Evolutionary conservation across 2,329 filamentous ascomycete genomes (phyloP), one percentile per base, ranked within the genome.

Genomic region (Incumbomyces delicatus): DNA sequence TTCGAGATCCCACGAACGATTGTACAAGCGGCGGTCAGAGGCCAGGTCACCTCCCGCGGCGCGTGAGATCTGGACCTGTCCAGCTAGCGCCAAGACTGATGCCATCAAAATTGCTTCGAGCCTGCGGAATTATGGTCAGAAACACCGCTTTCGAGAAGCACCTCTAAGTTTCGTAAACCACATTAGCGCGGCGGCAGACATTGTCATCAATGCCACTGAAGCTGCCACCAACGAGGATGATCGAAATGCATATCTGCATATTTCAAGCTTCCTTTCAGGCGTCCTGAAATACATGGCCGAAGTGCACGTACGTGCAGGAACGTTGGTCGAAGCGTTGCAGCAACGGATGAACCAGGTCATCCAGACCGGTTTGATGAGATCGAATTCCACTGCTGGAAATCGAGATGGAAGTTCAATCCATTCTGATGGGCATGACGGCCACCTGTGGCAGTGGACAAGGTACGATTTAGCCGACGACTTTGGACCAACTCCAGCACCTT

Each of bases 271-370:
- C 34, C 27, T 45, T 14, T 31, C 18, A 17, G 34, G 42, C 8
- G 42, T 45, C 4, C 20, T 45, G 12, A 45, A 45, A 18, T 45
- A 45, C 42, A 45, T 45, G 42, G 42, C 42, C 16, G 42, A 45
- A 32, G 42, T 45, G 11, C 42, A 45, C 29, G 33, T 38, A 4
- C 33, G 42, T 29, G 42, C 42, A 17, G 34, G 33, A 16, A 45
- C 42, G 5, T 31, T 45, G 14, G 33, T 38, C 6, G 42, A 45
- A 30, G 42, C 42, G 22, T 10, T 45, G 18, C 42, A 45, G 14
- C 33, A 45, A 17, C 42, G 42, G 11, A 45, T 45, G 42, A 45
- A 45, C 34, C 36, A 38, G 11, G 34, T 45, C 17, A 38, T 45
- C 29, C 42, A 37, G 18, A 37, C n/a, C 31, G 33, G 33, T 16